Evolutionary conservation across 2,329 filamentous ascomycete species (phyloP).

Genomic region (Cryphonectria parasitica): DNA sequence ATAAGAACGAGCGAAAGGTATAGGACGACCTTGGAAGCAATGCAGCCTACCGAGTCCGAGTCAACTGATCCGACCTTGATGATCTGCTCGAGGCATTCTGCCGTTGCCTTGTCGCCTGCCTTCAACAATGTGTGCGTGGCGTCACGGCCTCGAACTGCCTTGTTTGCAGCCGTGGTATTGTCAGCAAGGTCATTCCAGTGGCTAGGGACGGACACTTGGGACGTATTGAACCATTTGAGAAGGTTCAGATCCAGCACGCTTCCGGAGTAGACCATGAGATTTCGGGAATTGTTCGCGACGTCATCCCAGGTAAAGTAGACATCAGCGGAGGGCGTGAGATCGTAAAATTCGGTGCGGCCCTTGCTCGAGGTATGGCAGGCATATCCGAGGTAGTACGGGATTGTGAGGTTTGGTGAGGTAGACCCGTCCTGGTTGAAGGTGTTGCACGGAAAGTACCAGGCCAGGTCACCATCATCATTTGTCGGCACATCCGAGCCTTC

Average conservation of each 20-base stretch:
- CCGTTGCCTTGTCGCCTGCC: conserved; percentile 76
- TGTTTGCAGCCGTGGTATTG: conserved; percentile 62
- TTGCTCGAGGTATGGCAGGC: conserved; percentile 78
- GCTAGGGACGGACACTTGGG: conserved; percentile 74
- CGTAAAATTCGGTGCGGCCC: conserved; percentile 77
- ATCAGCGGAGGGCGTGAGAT: conserved; percentile 71
- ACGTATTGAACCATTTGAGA: conserved; percentile 85
- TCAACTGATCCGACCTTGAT: conserved; percentile 96
- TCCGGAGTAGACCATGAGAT: conserved; percentile 92
- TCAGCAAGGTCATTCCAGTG: conserved; percentile 81
- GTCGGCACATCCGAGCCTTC: conserved; percentile 77
- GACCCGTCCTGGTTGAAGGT: conserved; percentile 95
- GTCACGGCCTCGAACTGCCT: conserved; percentile 77
- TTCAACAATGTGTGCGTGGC: conserved; percentile 87
- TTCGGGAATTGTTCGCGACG: conserved; percentile 83
- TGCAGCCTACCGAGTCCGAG: conserved; percentile 94
- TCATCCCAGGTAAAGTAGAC: conserved; percentile 98
- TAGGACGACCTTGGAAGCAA: conserved; percentile 94
- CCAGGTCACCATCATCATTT: conserved; percentile 72
- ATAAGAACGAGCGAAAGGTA: conserved; percentile 94
- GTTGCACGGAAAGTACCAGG: conserved; percentile 96
- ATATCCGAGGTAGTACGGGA: conserved; percentile 80
- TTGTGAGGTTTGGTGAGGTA: conserved; percentile 72
- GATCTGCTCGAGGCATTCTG: conserved; percentile 87
- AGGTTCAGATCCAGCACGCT: conserved; percentile 90